Evolutionary conservation across 179 eudicot genomes (phyloP), one percentile per base, ranked within the genome.

Genomic region (Nepenthes alata): DNA sequence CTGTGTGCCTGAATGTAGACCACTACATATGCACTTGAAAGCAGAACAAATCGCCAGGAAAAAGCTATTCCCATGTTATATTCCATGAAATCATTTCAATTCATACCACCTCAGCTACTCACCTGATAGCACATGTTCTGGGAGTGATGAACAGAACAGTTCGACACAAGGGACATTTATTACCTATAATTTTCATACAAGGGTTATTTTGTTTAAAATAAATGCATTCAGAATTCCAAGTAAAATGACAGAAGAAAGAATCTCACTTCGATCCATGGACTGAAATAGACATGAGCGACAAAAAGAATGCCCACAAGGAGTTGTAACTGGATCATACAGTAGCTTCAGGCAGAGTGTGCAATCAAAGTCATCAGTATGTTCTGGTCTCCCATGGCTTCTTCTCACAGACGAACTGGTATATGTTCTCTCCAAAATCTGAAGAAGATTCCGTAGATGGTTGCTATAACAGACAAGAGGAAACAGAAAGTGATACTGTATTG

Each of bases 221-320:
- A 11, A 37, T 5, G 16, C 25, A 47, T 14, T 35, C 7, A 67
- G 37, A 53, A 25, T 34, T 41, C 55, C 35, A 56, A 50, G 3
- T 57, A 38, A 45, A 2, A 49, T 37, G 35, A n/a, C 49, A 37
- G 47, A 67, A 62, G 51, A 49, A 25, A 25, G 61, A 61, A 63
- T 25, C 83, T 75, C 67, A 95, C 99, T 85, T 77, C 95, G 76
- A 68, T 95, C 99, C 99, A 95, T 91, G 45, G 97, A 75, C 75
- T 95, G 99, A 79, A 91, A 91, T 64, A 95, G 78, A 81, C 99
- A 95, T 48, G 97, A 78, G 35, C 97, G 97, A 71, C 99, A 95
- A 68, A 91, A 95, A 1, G 99, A 83, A 74, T 95, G 99, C 58
- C 99, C 99, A 67, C 99, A 95, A 16, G 99, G 87, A 70, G 99